Conservation (phyloP, 78 protist genomes). For the Bodo saltans region DNA sequence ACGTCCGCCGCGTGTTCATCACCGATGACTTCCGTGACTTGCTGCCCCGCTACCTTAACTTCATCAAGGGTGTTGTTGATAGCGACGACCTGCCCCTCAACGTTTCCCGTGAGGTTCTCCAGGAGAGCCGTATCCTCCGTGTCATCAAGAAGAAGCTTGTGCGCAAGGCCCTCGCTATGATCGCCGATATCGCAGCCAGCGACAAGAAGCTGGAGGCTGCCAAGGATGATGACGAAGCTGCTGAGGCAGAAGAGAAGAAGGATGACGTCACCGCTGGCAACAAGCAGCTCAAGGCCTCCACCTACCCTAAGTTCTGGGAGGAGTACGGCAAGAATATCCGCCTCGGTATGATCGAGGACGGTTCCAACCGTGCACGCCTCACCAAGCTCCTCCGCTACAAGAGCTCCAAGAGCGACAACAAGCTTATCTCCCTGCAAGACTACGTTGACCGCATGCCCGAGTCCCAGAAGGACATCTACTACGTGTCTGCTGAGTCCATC, state of each 20-base stretch:
- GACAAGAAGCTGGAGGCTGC: conserved; percentile 36
- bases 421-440: conserved; percentile 63
- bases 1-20: conserved; percentile 93
- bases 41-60: conserved; percentile 90
- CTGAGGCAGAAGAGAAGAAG: conserved; percentile 29
- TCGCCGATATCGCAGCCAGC: conserved; percentile 61
- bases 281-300: background rate
- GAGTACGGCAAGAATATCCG: conserved; percentile 83
- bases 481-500: conserved; percentile 76
- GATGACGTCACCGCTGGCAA: background rate
- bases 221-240: conserved; percentile 48
- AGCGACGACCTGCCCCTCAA: conserved; percentile 96
- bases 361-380: conserved; percentile 65
- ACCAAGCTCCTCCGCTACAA: conserved; percentile 88
- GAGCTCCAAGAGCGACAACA: conserved; percentile 30
- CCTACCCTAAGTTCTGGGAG: conserved; percentile 65
- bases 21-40: conserved; percentile 89
- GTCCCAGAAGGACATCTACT: conserved; percentile 86
- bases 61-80: conserved; percentile 95
- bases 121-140: conserved; percentile 60
- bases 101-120: conserved; percentile 96
- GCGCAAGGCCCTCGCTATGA: conserved; percentile 79
- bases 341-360: conserved; percentile 95
- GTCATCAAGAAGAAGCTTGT: conserved; percentile 82
- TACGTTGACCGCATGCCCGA: conserved; percentile 85